Evolutionary conservation across 2,329 filamentous ascomycete species (phyloP).

Genomic region (Apiospora phragmitis): DNA sequence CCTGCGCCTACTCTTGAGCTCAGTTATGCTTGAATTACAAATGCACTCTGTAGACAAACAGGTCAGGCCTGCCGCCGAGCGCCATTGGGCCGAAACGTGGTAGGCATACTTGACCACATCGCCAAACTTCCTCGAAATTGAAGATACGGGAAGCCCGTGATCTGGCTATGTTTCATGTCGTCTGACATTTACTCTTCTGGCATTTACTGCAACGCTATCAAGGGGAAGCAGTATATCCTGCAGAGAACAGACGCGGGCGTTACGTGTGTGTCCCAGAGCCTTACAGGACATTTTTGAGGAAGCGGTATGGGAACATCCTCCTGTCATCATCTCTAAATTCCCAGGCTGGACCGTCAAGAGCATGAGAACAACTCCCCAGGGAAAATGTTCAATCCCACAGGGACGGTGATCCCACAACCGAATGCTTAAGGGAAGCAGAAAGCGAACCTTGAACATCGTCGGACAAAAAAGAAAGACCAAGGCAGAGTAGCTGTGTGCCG

Average conservation of each 20-base stretch:
- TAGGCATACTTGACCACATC: neutral
- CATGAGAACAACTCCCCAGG: neutral
- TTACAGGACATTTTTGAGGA: neutral
- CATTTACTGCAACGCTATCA: neutral
- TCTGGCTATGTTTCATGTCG: neutral
- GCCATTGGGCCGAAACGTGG: neutral
- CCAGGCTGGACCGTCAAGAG: neutral
- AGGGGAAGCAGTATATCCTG: neutral
- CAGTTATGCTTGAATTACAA: neutral
- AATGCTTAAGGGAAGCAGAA: neutral
- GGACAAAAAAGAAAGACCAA: neutral
- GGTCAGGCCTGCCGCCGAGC: neutral
- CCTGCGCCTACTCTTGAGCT: neutral
- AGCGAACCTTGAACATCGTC: neutral
- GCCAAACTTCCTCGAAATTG: neutral
- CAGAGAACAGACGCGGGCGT: neutral
- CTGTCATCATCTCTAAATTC: neutral
- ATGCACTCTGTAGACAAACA: neutral
- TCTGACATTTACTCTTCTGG: neutral
- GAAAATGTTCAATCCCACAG: too few relatives aligned
- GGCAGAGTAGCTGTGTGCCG: neutral
- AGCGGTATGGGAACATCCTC: neutral
- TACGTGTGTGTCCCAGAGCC: neutral
- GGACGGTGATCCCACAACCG: too few relatives aligned
- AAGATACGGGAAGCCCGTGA: neutral